Conservation (phyloP, 164 flowering plant species). For the Tinospora cordifolia region DNA sequence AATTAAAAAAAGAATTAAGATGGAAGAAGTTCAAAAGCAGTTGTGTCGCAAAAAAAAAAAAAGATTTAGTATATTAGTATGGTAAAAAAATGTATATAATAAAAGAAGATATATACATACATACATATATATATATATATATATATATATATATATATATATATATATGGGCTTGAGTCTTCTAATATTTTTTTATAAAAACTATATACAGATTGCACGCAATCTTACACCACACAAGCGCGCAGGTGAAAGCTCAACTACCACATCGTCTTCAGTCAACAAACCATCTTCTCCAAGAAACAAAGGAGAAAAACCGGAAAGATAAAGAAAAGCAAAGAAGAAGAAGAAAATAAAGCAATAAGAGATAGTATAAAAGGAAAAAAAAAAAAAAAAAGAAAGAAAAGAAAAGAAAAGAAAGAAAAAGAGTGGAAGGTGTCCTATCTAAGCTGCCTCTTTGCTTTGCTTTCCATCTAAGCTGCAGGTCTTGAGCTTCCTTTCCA, state of each 20-base stretch:
- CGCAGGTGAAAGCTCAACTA: constrained; percentile 16
- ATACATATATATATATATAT: too few species aligned
- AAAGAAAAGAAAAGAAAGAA: constrained; percentile 10
- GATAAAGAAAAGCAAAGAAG: background rate
- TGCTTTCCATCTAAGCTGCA: constrained; percentile 35
- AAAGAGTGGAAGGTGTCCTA: constrained; percentile 14
- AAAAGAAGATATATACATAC: too few species aligned
- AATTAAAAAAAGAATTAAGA: too few species aligned
- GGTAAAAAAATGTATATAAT: too few species aligned
- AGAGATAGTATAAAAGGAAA: constrained; percentile 14
- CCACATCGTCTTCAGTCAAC: constrained; percentile 38
- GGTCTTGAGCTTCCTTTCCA: constrained; percentile 8
- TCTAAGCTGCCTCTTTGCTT: constrained; percentile 19
- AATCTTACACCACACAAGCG: constrained; percentile 25
- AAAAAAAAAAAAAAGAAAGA: constrained; percentile 9
- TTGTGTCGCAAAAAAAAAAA: too few species aligned
- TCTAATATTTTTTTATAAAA: too few species aligned
- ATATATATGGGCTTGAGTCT: too few species aligned
- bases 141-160: too few species aligned
- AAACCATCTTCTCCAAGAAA: constrained; percentile 29
- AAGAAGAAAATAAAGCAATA: background rate
- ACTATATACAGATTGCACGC: too few species aligned
- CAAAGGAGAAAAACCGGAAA: constrained; percentile 17
- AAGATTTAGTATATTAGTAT: too few species aligned
- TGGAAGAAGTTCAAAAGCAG: too few species aligned